A percentile compares a stretch with the other conserved stretches of the same genome.
Conservation (phyloP, 495 filamentous ascomycete species). For the Hypoxylon crocopeplum region DNA sequence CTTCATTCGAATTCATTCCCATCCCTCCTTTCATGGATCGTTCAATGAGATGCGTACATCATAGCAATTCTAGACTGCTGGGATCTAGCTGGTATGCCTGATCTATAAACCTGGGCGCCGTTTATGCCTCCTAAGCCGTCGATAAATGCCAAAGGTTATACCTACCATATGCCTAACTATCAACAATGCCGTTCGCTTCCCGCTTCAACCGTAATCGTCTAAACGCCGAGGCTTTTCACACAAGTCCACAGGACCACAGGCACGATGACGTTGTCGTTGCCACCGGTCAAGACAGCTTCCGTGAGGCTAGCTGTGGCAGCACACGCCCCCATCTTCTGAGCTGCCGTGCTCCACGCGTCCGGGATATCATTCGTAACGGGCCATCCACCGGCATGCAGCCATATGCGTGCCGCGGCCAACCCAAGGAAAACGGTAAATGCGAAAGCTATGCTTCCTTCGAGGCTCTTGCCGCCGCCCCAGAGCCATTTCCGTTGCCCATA, state of each 20-base stretch:
- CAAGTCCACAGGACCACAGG: conserved; percentile 93
- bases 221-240: conserved; percentile 79
- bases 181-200: neutral
- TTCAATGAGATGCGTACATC: neutral
- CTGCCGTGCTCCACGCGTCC: conserved; percentile 26
- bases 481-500: conserved; percentile 90
- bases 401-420: conserved; percentile 71
- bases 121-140: neutral
- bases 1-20: no score
- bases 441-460: conserved; percentile 91
- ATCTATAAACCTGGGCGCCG: conserved; percentile 1
- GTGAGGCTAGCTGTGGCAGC: conserved; percentile 85
- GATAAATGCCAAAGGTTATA: neutral
- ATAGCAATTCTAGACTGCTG: neutral
- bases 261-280: conserved; percentile 98
- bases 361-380: conserved; percentile 41
- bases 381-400: conserved; percentile 81
- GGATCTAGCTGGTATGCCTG: conserved; percentile 11
- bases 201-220: conserved; percentile 25
- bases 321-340: conserved; percentile 68
- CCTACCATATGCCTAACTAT: neutral
- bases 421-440: conserved; percentile 77
- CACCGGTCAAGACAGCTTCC: conserved; percentile 93
- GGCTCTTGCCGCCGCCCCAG: conserved; percentile 94
- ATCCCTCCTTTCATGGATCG: neutral